Evolutionary conservation across 2,329 filamentous ascomycete species (phyloP), one percentile per base, ranked within the genome.

Genomic region (Botryotinia calthae): DNA sequence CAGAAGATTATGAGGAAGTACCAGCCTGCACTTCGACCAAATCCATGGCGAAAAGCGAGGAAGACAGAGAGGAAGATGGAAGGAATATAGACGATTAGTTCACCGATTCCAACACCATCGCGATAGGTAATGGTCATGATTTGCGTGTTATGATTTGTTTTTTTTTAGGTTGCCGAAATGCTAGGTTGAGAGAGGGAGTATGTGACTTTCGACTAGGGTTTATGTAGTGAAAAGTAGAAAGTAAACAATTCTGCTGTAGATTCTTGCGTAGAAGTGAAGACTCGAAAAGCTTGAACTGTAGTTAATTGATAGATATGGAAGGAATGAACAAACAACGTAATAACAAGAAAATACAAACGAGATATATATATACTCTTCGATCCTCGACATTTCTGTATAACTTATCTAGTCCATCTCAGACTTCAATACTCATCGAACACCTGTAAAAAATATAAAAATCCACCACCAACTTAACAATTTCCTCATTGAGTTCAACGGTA

Each of bases 1-100:
- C 84, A 84, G 78, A 90, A 86, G 46, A 88, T 76, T 63, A 86
- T 77, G 10, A 89, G 82, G 78, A 86, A 88, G 20, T 86, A 76
- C 85, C 87, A 90, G 59, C 87, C 87, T 0, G 84, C 81, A 72
- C 81, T 84, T 61, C 82, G 82, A 6, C 80, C 76, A 75, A 86
- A 83, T 69, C 85, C 84, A 75, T 87, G 85, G n/a, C 82, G 82
- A 56, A 81, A 73, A 34, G 79, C 78, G 18, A 86, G 81, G 46
- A 82, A 77, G 58, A 82, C 71, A 20, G 81, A 81, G 46, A 84
- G 67, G 67, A 79, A 58, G 25, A 86, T 78, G 34, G 78, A 66
- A 1, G 83, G 84, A 1, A 79, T 48, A 73, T 85, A 86, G 64
- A 85, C 68, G 59, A 81, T 72, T 58, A 86, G 78, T 73, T 85